Evolutionary conservation across 2,329 filamentous ascomycete species (phyloP).

Genomic region (Trichoderma guizhouense): DNA sequence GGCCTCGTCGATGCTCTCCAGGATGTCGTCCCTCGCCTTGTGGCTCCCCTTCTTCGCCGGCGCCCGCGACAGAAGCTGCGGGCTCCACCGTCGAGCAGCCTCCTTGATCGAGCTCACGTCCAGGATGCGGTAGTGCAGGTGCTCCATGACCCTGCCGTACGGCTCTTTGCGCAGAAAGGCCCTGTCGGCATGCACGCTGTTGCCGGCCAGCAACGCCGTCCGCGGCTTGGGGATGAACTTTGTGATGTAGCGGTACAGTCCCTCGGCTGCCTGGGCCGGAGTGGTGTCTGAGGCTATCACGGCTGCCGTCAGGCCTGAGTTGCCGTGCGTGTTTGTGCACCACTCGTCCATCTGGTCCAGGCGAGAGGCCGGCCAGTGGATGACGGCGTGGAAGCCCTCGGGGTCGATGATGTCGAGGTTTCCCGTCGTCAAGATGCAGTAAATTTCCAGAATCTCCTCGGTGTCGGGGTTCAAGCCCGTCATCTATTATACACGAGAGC

Average conservation of each 20-base stretch:
- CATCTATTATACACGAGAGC: conserved; percentile 65
- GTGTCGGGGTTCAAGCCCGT: conserved; percentile 65
- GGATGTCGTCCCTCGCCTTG: conserved; percentile 81
- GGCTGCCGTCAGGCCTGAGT: conserved; percentile 75
- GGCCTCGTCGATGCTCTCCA: conserved; percentile 93
- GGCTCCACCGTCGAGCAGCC: conserved; percentile 76
- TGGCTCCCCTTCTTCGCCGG: conserved; percentile 75
- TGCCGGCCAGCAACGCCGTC: conserved; percentile 77
- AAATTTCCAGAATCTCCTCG: conserved; percentile 87
- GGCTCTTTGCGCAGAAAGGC: conserved; percentile 73
- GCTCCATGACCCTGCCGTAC: conserved; percentile 68
- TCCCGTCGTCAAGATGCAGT: conserved; percentile 84
- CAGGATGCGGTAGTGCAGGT: conserved; percentile 85
- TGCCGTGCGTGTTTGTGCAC: conserved; percentile 77
- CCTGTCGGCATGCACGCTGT: conserved; percentile 87
- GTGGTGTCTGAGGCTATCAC: conserved; percentile 72
- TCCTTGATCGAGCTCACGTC: conserved; percentile 94
- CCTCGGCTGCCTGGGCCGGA: conserved; percentile 66
- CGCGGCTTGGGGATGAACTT: conserved; percentile 63
- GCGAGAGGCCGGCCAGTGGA: conserved; percentile 68
- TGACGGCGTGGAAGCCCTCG: conserved; percentile 72
- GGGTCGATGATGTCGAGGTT: conserved; percentile 73
- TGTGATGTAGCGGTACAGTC: conserved; percentile 75
- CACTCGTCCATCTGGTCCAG: conserved; percentile 83
- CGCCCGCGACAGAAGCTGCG: conserved; percentile 47